Percentiles rank a stretch among this genome's conserved stretches.
Evolutionary conservation across 1,284 basidiomycete species (phyloP).

Genomic region (Tilletia caries): DNA sequence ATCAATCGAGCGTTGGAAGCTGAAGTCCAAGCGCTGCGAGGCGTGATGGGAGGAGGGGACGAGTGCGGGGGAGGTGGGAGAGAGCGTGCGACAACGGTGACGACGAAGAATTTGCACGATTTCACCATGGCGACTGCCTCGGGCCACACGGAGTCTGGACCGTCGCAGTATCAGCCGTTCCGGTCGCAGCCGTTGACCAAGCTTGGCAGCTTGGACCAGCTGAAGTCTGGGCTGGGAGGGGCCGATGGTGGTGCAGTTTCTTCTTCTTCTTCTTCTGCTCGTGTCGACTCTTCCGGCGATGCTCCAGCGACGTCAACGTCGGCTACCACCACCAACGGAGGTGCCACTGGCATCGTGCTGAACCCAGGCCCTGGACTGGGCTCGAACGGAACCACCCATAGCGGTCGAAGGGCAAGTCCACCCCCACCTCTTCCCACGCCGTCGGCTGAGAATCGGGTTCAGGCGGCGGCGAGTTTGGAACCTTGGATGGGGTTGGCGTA

Average conservation of each 20-base stretch:
- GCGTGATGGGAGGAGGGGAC: not conserved
- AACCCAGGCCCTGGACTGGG: not conserved
- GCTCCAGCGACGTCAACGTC: too few relatives aligned
- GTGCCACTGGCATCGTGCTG: not conserved
- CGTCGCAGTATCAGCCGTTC: not conserved
- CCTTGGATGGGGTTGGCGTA: not conserved
- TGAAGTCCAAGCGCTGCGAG: slow-evolving; percentile 23
- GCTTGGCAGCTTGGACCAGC: not conserved
- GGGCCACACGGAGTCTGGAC: too few relatives aligned
- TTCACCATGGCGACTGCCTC: too few relatives aligned
- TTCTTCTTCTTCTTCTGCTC: too few relatives aligned
- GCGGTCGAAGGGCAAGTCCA: not conserved
- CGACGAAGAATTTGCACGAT: too few relatives aligned
- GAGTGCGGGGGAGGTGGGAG: not conserved
- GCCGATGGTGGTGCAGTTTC: too few relatives aligned
- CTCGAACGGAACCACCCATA: not conserved
- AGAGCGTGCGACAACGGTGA: too few relatives aligned
- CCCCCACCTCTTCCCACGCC: not conserved
- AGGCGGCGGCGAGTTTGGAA: too few relatives aligned
- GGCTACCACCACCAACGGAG: too few relatives aligned
- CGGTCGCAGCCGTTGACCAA: slow-evolving; percentile 3
- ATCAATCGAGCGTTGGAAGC: slow-evolving; percentile 40
- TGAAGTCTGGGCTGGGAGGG: not conserved
- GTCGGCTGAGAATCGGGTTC: too few relatives aligned
- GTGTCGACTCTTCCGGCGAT: too few relatives aligned